phyloP scores from a whole-genome alignment of 164 flowering plant genomes.

The Dillenia suffruticosa region DNA sequence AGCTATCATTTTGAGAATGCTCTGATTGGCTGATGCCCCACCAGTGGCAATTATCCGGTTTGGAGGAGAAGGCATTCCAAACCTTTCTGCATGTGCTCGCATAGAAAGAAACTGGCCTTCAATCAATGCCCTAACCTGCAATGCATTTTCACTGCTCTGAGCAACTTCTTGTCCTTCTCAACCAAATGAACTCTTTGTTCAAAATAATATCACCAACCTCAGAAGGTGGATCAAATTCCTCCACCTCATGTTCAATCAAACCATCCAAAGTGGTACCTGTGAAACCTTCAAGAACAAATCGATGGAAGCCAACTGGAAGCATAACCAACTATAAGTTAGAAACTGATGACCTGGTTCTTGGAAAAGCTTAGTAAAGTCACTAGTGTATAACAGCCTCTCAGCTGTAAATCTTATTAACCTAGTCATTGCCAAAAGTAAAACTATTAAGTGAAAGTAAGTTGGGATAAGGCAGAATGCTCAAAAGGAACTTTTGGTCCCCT shows the following conservation, averaged over 20 bases:
- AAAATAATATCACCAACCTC: slow-evolving; percentile 51
- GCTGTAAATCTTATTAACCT: too few relatives aligned
- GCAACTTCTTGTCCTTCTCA: too few relatives aligned
- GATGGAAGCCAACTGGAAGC: slow-evolving; percentile 76
- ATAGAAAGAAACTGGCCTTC: slow-evolving; percentile 92
- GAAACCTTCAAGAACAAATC: slow-evolving; percentile 60
- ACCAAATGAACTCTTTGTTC: neutral
- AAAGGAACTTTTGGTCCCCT: too few relatives aligned
- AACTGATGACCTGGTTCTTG: too few relatives aligned
- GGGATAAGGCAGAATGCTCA: too few relatives aligned
- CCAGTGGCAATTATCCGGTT: slow-evolving; percentile 91
- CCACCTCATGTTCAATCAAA: slow-evolving; percentile 53
- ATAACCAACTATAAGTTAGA: slow-evolving; percentile 5
- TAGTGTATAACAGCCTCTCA: too few relatives aligned
- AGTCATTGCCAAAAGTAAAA: too few relatives aligned
- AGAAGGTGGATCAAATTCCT: slow-evolving; percentile 81
- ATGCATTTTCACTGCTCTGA: neutral
- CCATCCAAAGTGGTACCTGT: slow-evolving; percentile 34
- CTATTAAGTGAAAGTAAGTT: too few relatives aligned
- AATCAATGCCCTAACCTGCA: slow-evolving; percentile 80
- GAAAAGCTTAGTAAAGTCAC: too few relatives aligned
- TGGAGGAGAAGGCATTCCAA: slow-evolving; percentile 94
- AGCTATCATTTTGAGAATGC: slow-evolving; percentile 59
- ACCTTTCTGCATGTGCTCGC: slow-evolving; percentile 86
- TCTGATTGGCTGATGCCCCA: slow-evolving; percentile 84